Base-by-base conservation (phyloP, 2,329 filamentous ascomycete genomes). In the Dactylellina cionopaga region DNA sequence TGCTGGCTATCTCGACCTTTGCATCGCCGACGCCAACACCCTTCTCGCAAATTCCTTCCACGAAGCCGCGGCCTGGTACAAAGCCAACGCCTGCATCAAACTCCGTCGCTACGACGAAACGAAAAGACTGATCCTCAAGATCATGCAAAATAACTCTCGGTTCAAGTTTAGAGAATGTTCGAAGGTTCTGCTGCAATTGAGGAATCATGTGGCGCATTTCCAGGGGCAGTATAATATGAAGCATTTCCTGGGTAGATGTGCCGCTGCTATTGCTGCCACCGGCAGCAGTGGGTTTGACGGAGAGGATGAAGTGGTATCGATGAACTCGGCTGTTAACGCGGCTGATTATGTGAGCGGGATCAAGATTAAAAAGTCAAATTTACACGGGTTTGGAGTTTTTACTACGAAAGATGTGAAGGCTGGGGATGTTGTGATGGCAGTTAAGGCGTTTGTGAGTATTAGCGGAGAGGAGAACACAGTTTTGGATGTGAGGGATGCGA, bases 111-210 rank as follows among this genome's bases (percentile, higher is more conserved):
- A 35, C 31, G 68, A 72, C 19, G 68, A 65, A 35, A 43, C 51
- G 9, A 52, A 55, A 24, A 41, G 44, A 10, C 15, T 60, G 2
- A 41, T 65, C 11, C 37, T 65, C 15, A 39, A 25, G 10, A 63
- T 72, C n/a, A 65, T 72, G 52, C 37, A 56, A 7, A 29, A 29
- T 25, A 10, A 17, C 11, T 39, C 51, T 13, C 39, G 41, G 5
- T 72, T 29, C 31, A 72, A 72, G n/a, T 72, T 72, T 60, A 60
- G 60, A 27, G 68, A 72, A 46, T 65, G 52, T 9, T 47, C 51
- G 0, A 49, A 24, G 11, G 29, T 72, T 11, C 59, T 60, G 6
- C 35, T 49, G 1, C 59, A 65, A 25, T 17, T 60, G 13, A 39
- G 52, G 35, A 47, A 6, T 11, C 17, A 49, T 10, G 9, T 29